Evolutionary conservation across 2,329 filamentous ascomycete species (phyloP), one percentile per base, ranked within the genome.

Genomic region (Elsinoe australis): DNA sequence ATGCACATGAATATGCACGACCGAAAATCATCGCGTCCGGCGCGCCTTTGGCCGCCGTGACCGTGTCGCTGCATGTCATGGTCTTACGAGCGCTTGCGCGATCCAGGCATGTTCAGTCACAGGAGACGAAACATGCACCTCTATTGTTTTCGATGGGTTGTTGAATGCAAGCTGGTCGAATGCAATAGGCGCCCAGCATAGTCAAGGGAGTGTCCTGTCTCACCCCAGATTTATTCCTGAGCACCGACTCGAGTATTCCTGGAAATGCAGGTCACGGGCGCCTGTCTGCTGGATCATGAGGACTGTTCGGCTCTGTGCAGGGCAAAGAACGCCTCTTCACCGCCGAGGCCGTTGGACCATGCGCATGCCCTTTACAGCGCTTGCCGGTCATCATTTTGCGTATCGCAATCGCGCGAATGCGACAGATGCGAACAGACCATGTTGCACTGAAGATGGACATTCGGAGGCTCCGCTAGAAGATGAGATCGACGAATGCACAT

Each of bases 221-320:
- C 39, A 28, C 10, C 29, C 44, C 19, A 9, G 31, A 19, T n/a
- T n/a, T 21, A n/a, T 34, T 28, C 24, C 18, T 34, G 29, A 34
- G 44, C 32, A 24, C 29, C 29, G 44, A 35, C 12, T 44, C 39
- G 39, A 44, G 22, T 44, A 44, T 29, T 32, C 39, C 24, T 44
- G 26, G 39, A 29, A 29, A 26, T 44, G 39, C 6, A 7, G 26
- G 39, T 44, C 39, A 44, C 39, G 28, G 28, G 39, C 39, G 39
- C 39, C 39, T 44, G 39, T 21, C 39, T 44, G 39, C 39, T 44
- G 28, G 24, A 44, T 44, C 39, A 44, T 44, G 39, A 35, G 32
- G 44, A 24, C 41, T 32, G 26, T 46, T 24, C 22, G 18, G 19
- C 6, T 12, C n/a, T 42, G n/a, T 29, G 21, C 18, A 31, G 26